Base-by-base conservation (phyloP, 164 flowering plant genomes). In the Magnolia kwangsiensis region DNA sequence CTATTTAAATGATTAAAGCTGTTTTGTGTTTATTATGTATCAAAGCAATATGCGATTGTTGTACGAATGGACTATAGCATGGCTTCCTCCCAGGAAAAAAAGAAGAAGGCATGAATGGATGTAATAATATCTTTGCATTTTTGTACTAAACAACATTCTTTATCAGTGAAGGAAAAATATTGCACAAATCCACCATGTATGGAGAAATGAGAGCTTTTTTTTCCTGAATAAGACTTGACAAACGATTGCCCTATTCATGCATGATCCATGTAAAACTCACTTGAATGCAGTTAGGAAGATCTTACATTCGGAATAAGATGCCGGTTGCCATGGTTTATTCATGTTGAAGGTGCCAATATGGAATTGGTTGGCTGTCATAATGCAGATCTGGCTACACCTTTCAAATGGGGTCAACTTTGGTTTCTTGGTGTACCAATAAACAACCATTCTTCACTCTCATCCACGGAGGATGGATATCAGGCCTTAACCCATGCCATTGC, bases 351-450 rank as follows among this genome's bases (percentile, higher is more conserved):
- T 93, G 91, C 93, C 97, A 78, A 89, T 88, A 87, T 90, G 91
- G 96, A 90, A 89, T 90, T 96, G 95, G 97, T 90, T 96, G 99
- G 97, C 97, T 96, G 91, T 87, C 92, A 91, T 91, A 96, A 86
- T 96, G 99, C 99, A 96, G 98, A 96, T 96, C 82, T 88, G 95
- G 92, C 90, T 87, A 87, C 86, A 84, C 86, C 90, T 88, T 90
- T 84, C 87, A 82, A 88, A 82, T 86, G 96, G 93, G 89, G 89
- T 86, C 92, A 83, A 89, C 92, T 87, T 91, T 89, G 90, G 91
- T 89, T 85, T 90, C 90, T 90, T 89, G 95, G 92, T 89, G 94
- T 92, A 91, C 85, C 93, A 82, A 90, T 91, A 90, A 86, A 84
- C 96, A 83, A 81, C 90, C 87, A 86, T 87, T 88, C 84, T 83